Base-by-base conservation (phyloP, 768 basidiomycete species). In the Mycena maculata region DNA sequence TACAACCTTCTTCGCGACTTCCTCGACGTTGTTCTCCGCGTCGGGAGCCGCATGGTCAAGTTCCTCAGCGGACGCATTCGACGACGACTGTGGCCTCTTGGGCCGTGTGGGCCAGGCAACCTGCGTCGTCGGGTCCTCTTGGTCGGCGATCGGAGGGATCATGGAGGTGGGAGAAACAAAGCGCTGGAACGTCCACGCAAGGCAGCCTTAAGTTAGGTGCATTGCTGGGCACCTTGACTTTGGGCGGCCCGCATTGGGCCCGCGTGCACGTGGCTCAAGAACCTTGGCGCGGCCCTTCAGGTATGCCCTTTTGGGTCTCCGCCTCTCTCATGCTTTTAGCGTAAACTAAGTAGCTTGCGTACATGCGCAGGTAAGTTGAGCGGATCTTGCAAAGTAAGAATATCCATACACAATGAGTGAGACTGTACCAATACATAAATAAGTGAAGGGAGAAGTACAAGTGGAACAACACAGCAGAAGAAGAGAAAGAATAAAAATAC, bases 101-200 rank as follows among this genome's bases (percentile, higher is more conserved):
- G 70, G 53, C 30, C 71, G 48, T 63, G 86, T 82, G 52, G 92
- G 92, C 92, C 92, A 94, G 25, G 92, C 78, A 49, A 93, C 89
- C 76, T 92, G 92, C 15, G 88, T 90, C 0, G 90, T 91, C n/a
- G 91, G 90, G 76, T 93, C 92, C 25, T 92, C 89, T 65, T 78
- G 78, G 74, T 91, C 90, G 22, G 87, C 78, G 66, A 87, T 81
- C 44, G 89, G 84, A 73, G 89, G 87, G 65, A 90, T 82, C 91
- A 93, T 93, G 56, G 72, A 73, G 74, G 18, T 33, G 53, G 22
- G 31, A 31, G 41, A 49, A 65, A 50, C 62, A 49, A 60, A 63
- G 55, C 42, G 48, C 60, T 60, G 20, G 23, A 63, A n/a, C 56
- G 45, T 36, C 33, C 31, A 41, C 23, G 41, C 53, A 61, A 30